Evolutionary conservation across 257 asterid genomes (phyloP).

Genomic region (Paulownia fortunei): DNA sequence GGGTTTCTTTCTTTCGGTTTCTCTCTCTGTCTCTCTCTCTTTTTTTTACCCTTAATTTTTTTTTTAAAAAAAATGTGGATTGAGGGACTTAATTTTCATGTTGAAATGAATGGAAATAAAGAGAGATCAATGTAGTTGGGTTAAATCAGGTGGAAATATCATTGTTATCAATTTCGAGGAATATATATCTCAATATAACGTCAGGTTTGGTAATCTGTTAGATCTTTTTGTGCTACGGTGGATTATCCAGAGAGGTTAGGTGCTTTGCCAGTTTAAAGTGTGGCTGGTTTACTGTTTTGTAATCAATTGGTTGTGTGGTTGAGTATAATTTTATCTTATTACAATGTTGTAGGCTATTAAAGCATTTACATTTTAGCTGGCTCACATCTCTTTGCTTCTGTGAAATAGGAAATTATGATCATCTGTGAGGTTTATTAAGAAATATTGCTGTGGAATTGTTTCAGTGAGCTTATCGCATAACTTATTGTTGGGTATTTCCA

Average conservation of each 20-base stretch:
- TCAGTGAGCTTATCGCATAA: not conserved
- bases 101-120: conserved; percentile 4
- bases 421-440: not conserved
- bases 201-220: not conserved
- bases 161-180: not conserved
- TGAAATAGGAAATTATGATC: not conserved
- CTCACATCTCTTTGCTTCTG: conserved; percentile 7
- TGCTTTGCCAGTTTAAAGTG: not conserved
- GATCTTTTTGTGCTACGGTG: not conserved
- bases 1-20: not conserved
- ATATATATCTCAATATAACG: not conserved
- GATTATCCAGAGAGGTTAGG: not conserved
- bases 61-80: not conserved
- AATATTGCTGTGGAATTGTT: not conserved
- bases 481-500: conserved; percentile 2
- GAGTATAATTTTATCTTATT: not conserved
- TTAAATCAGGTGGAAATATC: not conserved
- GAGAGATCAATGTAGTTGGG: not conserved
- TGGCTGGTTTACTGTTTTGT: not conserved
- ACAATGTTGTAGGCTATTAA: conserved; percentile 7
- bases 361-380: not conserved
- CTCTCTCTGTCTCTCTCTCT: not conserved
- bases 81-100: not conserved
- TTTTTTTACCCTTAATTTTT: not conserved
- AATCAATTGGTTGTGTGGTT: not conserved